Base-by-base conservation (phyloP, 148 eudicot genomes). In the Rhododendron kiyosumense region DNA sequence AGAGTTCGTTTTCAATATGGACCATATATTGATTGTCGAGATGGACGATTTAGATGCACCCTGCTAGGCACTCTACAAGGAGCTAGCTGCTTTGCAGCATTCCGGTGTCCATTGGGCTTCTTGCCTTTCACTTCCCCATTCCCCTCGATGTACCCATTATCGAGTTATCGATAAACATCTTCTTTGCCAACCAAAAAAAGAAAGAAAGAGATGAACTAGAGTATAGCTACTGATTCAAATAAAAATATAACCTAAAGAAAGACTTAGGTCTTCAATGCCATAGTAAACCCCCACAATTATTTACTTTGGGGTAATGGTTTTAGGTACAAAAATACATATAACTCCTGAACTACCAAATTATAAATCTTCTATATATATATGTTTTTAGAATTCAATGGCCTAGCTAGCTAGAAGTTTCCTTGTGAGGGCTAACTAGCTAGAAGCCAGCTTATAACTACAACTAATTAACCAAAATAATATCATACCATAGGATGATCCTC, bases 361-460 rank as follows among this genome's bases (percentile, higher is more conserved):
- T 75, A 75, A 57, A 81, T 54, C 15, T 59, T 63, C 11, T 32
- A 32, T 32, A 32, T 43, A 82, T 26, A 24, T 34, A 67, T 75
- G 10, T 38, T 36, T 17, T 7, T 38, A 38, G 43, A 75, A 38
- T 20, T 75, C 51, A 73, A 34, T 52, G 71, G 71, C 57, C 81
- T 84, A 84, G 38, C 67, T 38, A 84, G 38, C 65, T 61, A 38
- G 32, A 80, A 52, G 65, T 52, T 41, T 54, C 83, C 65, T 15
- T 18, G 67, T 34, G 48, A 81, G 28, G 46, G 30, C 69, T 54
- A 76, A 26, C 81, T 54, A 36, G 71, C 79, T 48, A 75, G 32
- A 84, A 36, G 5, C 67, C 38, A 36, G 10, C 67, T 14, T 32
- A 28, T 32, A 30, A 30, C 38, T 18, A 38, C 24, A 38, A 49